Evolutionary conservation across 495 filamentous ascomycete genomes (phyloP), one percentile per base, ranked within the genome.

Genomic region (Aspergillus nidulans): DNA sequence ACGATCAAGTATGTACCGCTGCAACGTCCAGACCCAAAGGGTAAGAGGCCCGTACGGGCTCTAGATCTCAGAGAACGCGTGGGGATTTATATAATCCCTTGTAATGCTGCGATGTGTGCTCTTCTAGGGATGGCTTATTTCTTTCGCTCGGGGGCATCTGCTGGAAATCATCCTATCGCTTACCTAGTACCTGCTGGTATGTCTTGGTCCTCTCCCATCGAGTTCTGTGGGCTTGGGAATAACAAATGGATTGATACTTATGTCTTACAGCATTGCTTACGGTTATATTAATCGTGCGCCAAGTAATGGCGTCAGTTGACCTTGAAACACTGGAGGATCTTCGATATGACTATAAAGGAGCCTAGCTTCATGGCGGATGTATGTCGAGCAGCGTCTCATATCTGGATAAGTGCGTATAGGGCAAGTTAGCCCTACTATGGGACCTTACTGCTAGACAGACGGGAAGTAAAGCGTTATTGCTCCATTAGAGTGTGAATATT

Each of bases 301-400:
- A 63, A 25, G 36, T 68, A 0, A 79, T 81, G 68, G 62, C 66
- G 18, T 73, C 74, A 28, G 74, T 79, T 49, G 74, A 80, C 52
- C 51, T 80, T 7, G 61, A 67, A 9, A 52, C 68, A 23, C 69
- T 81, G 21, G 75, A 81, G 53, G 62, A 69, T 44, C 67, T 81
- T 18, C 73, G 69, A 50, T 81, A 81, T 56, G 66, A 63, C 45
- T 80, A 80, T 56, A 81, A 81, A 62, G 78, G 78, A 38, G 78
- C 75, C 28, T 81, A 68, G 26, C n/a, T n/a, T n/a, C n/a, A n/a
- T n/a, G n/a, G n/a, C n/a, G n/a, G n/a, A n/a, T n/a, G n/a, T n/a
- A n/a, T n/a, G n/a, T n/a, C n/a, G n/a, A n/a, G n/a, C n/a, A n/a
- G n/a, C n/a, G n/a, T n/a, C n/a, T n/a, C n/a, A 6, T 38, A 19